Base-by-base conservation (phyloP, 2,329 filamentous ascomycete species). In the Fusarium xylarioides region DNA sequence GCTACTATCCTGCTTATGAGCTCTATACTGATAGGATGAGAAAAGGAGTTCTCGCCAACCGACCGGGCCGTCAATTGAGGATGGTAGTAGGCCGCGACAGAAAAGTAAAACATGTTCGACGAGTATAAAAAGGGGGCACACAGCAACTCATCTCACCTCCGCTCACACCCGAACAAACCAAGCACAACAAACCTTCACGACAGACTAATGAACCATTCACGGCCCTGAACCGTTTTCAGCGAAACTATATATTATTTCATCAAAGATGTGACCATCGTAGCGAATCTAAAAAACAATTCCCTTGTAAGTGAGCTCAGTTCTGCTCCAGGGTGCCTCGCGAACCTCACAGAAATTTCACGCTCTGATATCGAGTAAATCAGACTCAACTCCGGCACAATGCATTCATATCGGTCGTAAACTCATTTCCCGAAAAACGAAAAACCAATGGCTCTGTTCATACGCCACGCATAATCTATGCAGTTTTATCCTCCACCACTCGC, bases 1-100 rank as follows among this genome's bases (percentile, higher is more conserved):
- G 85, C 2, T 90, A 93, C 80, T 93, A 91, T 76, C 92, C 92
- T 8, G 91, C 90, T 4, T 93, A 93, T 76, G 92, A 93, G 82
- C 85, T 93, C 16, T 94, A 89, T 77, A 88, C 87, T 4, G 87
- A 90, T 35, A 86, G 84, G 23, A 79, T 93, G 65, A 85, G 91
- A 63, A 78, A 81, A 32, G 91, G 91, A 3, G 82, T 91, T 35
- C 88, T 92, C 68, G 63, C 80, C 3, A 80, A 84, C 23, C 85
- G 83, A 76, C 80, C 84, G 32, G 86, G 86, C 11, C 83, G 85
- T 70, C 91, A 93, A 79, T 81, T 93, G 73, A 84, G 90, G 61
- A 80, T 93, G 54, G 83, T 92, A 15, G 88, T 93, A 5, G 86
- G 87, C 46, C 85, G 85, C 72, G 86, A 91, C 73, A 85, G 91